These are phyloP conservation scores for Aquilaria sinensis DNA, from an alignment of 345 rosid genomes.

Conservation along the genomic window DNA sequence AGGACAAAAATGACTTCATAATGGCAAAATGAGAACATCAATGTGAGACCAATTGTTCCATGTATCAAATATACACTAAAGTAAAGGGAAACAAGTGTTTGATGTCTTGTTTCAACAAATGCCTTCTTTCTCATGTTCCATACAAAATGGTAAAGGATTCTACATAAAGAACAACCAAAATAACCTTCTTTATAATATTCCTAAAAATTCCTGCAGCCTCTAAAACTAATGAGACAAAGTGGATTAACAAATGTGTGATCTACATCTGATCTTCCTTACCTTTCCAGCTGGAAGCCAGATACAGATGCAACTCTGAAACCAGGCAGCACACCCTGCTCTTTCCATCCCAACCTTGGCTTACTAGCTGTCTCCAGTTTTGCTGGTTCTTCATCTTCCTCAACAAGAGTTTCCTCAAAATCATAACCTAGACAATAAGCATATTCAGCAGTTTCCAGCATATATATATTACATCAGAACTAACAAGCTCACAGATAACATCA, in stretches of 20 bases:
- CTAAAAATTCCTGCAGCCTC: no score
- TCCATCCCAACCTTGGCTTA: slow-evolving; percentile 47
- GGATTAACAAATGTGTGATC: no score
- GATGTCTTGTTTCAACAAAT: no score
- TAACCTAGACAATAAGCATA: slow-evolving; percentile 42
- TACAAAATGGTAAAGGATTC: no score
- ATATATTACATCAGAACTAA: slow-evolving; percentile 3
- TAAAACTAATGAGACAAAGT: no score
- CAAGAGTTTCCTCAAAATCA: slow-evolving; percentile 56
- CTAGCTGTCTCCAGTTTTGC: slow-evolving; percentile 38
- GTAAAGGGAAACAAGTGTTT: no score
- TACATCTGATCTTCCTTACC: slow-evolving; percentile 36
- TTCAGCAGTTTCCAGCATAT: slow-evolving; percentile 7
- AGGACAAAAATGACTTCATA: not conserved
- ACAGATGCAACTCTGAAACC: slow-evolving; percentile 69
- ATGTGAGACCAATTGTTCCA: no score
- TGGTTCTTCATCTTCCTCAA: slow-evolving; percentile 78
- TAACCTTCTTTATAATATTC: no score
- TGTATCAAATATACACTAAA: no score
- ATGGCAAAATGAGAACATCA: no score
- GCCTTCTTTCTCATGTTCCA: no score
- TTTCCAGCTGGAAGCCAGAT: slow-evolving; percentile 60
- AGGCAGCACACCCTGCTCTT: slow-evolving; percentile 56
- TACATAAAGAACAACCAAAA: no score
- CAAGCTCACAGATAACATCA: not conserved